These are phyloP conservation scores for Phytophthora quininea DNA, from an alignment of 352 stramenopile species.

Conservation along the genomic window DNA sequence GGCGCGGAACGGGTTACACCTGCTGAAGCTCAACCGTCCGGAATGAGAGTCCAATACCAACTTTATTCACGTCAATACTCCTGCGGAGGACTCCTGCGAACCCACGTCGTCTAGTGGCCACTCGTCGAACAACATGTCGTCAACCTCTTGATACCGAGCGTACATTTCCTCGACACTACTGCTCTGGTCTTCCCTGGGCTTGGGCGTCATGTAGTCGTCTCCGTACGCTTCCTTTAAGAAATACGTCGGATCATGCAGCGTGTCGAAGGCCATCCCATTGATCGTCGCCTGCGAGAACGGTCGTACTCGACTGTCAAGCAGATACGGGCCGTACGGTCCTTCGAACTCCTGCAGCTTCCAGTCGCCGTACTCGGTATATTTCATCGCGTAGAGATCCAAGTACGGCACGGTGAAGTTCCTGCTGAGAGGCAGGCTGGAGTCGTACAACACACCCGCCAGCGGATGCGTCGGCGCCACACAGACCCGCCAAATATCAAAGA, in stretches of 20 bases:
- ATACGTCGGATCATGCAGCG: constrained; percentile 34
- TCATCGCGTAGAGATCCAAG: constrained; percentile 45
- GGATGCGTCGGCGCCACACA: constrained; percentile 51
- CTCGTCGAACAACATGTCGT: too few species aligned
- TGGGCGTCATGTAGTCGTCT: constrained; percentile 39
- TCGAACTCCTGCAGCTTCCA: constrained; percentile 35
- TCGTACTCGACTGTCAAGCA: constrained; percentile 19
- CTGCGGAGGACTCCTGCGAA: too few species aligned
- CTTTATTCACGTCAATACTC: too few species aligned
- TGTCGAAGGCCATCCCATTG: constrained; percentile 41
- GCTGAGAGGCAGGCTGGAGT: constrained; percentile 24
- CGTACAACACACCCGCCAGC: constrained; percentile 39
- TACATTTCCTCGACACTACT: too few species aligned
- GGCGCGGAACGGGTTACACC: too few species aligned
- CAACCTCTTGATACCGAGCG: too few species aligned
- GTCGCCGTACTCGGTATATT: background rate
- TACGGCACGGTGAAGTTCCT: constrained; percentile 35
- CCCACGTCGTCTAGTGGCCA: too few species aligned
- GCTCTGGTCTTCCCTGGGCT: background rate
- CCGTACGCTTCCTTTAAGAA: constrained; percentile 46
- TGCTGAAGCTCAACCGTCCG: too few species aligned
- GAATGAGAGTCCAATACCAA: too few species aligned
- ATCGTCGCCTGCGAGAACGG: constrained; percentile 35
- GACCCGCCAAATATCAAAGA: constrained; percentile 41
- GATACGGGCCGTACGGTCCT: constrained; percentile 16